Evolutionary conservation across 176 grass and related monocot species (phyloP), one percentile per base, ranked within the genome.

Genomic region (Eleusine indica): DNA sequence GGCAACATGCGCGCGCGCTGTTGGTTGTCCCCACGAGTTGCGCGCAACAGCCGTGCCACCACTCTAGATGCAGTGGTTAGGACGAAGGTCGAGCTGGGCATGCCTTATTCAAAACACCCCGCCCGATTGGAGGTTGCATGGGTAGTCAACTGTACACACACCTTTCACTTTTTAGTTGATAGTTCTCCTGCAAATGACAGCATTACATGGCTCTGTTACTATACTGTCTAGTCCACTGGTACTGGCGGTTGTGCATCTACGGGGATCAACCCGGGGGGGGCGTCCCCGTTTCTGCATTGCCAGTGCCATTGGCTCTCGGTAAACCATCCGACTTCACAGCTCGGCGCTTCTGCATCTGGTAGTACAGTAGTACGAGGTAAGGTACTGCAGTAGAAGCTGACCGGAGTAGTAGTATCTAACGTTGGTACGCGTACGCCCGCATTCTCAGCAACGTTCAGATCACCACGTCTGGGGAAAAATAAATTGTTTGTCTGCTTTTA

Each of bases 251-350:
- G 44, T 47, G 15, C 14, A 53, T 17, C 51, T 57, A 57, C 18
- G 53, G 53, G 53, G 25, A 25, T 25, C 25, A 25, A 25, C 25
- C 25, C 15, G 5, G 15, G 53, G 53, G 4, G 17, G 53, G 5
- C 17, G 53, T 60, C 25, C 57, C 57, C 21, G 10, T 61, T 25
- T 61, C 57, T 61, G 2, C 68, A 21, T 41, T 82, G 53, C 69
- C 52, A 25, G 4, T 19, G 57, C 57, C 22, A 53, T 4, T 17
- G n/a, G n/a, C 67, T 61, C 21, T 43, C 21, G 49, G 79, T 13
- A 58, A 70, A 15, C 79, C 79, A 29, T 30, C 80, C 40, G 57
- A 74, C 40, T 39, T 15, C 68, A 63, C 68, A 73, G 28, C 68
- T 62, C 25, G 42, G 39, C 79, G 15, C 38, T 58, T 58, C 22